phyloP scores from a whole-genome alignment of 1,284 basidiomycete genomes.

The Irpex sp. region DNA sequence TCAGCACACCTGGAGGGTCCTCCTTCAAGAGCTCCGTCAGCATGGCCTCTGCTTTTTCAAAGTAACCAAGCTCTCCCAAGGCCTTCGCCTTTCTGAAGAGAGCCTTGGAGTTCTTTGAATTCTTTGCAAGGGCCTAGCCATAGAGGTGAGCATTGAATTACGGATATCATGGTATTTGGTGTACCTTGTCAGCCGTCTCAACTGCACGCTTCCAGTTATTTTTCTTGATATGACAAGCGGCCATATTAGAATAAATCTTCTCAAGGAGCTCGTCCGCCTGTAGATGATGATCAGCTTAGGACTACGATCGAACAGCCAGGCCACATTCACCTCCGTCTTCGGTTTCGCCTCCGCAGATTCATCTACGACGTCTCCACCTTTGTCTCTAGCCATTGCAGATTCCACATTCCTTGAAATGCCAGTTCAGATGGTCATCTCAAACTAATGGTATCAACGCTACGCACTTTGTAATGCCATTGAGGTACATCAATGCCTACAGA shows the following conservation, averaged over 20 bases:
- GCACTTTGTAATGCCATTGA: constrained; percentile 80
- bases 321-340: constrained; percentile 42
- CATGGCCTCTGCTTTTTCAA: constrained; percentile 74
- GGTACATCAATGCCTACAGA: constrained; percentile 66
- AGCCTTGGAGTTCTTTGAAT: constrained; percentile 80
- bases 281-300: not conserved
- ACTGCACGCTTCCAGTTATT: constrained; percentile 80
- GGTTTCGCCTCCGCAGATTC: constrained; percentile 31
- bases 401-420: constrained; percentile 27
- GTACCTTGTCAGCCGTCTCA: constrained; percentile 81
- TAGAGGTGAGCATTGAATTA: not conserved
- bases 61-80: constrained; percentile 76
- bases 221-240: constrained; percentile 82
- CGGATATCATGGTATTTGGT: constrained; percentile 9
- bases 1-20: constrained; percentile 61
- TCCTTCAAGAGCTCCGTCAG: constrained; percentile 71
- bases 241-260: constrained; percentile 86
- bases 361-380: constrained; percentile 23
- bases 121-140: constrained; percentile 72
- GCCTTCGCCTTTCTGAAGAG: constrained; percentile 86
- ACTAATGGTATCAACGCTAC: constrained; percentile 23
- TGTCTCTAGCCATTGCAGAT: constrained; percentile 21
- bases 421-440: not conserved
- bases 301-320: not conserved
- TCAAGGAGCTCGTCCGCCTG: constrained; percentile 80